A percentile compares a stretch with the other conserved stretches of the same genome.
Evolutionary conservation across 441 rosid species (phyloP).

Genomic region (Corymbia citriodora): DNA sequence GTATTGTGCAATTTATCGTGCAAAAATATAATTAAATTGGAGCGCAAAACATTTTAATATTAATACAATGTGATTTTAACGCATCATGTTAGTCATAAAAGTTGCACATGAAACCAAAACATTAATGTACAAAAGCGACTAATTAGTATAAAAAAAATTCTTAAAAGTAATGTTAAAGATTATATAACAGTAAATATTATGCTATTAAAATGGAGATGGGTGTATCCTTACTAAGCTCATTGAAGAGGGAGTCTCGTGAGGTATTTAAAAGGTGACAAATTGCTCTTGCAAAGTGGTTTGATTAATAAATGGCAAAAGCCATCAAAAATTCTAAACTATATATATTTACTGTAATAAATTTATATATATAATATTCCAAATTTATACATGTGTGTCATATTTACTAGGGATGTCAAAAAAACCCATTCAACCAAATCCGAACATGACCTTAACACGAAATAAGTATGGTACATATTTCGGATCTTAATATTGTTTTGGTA

Average conservation of each 20-base stretch:
- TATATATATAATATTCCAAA: no score
- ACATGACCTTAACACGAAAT: no score
- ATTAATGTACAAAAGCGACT: not conserved
- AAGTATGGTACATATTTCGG: no score
- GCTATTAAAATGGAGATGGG: not conserved
- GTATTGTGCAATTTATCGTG: not conserved
- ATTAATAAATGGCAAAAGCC: no score
- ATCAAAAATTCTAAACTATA: accelerated
- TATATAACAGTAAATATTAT: not conserved
- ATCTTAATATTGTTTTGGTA: no score
- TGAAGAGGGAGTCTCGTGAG: no score
- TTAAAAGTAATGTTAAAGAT: not conserved
- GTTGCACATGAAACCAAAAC: not conserved
- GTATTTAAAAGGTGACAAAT: no score
- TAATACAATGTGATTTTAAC: not conserved
- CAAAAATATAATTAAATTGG: not conserved
- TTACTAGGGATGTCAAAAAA: no score
- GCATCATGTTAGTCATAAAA: not conserved
- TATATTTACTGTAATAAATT: no score
- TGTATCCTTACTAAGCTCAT: no score
- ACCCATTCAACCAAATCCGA: no score
- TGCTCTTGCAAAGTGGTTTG: not conserved
- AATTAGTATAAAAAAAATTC: not conserved
- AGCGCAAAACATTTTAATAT: not conserved
- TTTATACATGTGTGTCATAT: accelerated